A percentile compares a stretch with the other conserved stretches of the same genome.
Evolutionary conservation across 768 basidiomycete species (phyloP).

Genomic region (Mycena latifolia): DNA sequence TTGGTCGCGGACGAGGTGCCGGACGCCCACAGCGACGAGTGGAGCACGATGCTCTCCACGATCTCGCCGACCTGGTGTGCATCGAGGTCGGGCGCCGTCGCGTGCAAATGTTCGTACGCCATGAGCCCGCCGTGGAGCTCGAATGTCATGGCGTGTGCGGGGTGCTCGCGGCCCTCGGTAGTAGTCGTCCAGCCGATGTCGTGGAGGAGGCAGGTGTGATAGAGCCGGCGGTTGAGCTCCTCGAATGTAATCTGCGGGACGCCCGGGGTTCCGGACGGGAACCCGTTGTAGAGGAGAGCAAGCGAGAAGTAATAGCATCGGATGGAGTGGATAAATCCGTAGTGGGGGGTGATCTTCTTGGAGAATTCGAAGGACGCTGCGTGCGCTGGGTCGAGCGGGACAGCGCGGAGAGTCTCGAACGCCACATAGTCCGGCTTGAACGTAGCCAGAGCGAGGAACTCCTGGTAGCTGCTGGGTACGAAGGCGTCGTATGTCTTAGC

Average conservation of each 20-base stretch:
- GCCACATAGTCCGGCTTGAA: constrained; percentile 28
- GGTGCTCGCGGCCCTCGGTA: constrained; percentile 12
- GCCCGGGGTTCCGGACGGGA: constrained; percentile 34
- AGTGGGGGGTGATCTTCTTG: constrained; percentile 24
- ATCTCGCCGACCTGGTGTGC: constrained; percentile 34
- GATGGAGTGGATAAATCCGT: constrained; percentile 32
- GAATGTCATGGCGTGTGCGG: constrained; percentile 26
- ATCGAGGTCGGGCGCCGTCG: constrained; percentile 12
- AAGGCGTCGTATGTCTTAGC: constrained; percentile 26
- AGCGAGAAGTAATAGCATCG: constrained; percentile 36
- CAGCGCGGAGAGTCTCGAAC: constrained; percentile 23
- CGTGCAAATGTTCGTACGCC: constrained; percentile 24
- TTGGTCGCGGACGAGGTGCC: constrained; percentile 36
- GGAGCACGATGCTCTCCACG: constrained; percentile 39
- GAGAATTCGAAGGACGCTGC: constrained; percentile 31
- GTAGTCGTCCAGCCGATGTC: constrained; percentile 21
- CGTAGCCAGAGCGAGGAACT: constrained; percentile 28
- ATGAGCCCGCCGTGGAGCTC: constrained; percentile 28
- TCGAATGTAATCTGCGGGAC: constrained; percentile 32
- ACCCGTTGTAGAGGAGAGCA: constrained; percentile 32
- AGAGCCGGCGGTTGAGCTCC: constrained; percentile 28
- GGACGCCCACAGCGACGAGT: constrained; percentile 24
- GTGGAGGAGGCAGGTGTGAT: constrained; percentile 24
- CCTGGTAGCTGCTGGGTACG: constrained; percentile 28
- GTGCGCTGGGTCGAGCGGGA: constrained; percentile 25